Conservation (phyloP, 73 alveolate genomes). For the Breviolum minutum region DNA sequence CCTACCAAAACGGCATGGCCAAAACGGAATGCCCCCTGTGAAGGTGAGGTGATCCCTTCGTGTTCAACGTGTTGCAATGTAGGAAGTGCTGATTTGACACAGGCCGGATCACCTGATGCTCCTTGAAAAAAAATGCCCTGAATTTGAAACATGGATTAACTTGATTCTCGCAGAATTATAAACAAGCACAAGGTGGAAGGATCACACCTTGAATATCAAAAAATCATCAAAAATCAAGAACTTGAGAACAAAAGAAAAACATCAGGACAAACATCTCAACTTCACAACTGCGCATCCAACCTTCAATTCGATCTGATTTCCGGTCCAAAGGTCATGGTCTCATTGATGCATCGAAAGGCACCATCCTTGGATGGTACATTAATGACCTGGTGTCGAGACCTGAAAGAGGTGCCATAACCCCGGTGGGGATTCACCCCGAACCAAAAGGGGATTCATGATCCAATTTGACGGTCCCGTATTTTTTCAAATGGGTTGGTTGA, state of each 20-base stretch:
- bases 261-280: background rate
- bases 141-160: too few species aligned
- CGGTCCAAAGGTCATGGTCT: conserved; percentile 34
- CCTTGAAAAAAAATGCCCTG: too few species aligned
- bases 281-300: too few species aligned
- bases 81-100: conserved; percentile 53
- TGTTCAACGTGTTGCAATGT: background rate
- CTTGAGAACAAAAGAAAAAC: too few species aligned
- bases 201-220: too few species aligned
- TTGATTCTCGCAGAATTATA: background rate
- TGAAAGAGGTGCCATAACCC: conserved; percentile 41
- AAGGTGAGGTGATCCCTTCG: conserved; percentile 11
- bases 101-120: background rate
- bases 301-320: too few species aligned
- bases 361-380: conserved; percentile 64
- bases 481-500: too few species aligned
- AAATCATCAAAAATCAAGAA: too few species aligned
- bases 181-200: background rate
- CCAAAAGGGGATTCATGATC: background rate
- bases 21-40: too few species aligned
- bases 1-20: too few species aligned
- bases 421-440: background rate
- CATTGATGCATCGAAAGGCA: conserved; percentile 14
- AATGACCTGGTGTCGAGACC: conserved; percentile 85
- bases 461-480: too few species aligned